Evolutionary conservation across 331 rosid genomes (phyloP), one percentile per base, ranked within the genome.

Genomic region (Cydonia oblonga): DNA sequence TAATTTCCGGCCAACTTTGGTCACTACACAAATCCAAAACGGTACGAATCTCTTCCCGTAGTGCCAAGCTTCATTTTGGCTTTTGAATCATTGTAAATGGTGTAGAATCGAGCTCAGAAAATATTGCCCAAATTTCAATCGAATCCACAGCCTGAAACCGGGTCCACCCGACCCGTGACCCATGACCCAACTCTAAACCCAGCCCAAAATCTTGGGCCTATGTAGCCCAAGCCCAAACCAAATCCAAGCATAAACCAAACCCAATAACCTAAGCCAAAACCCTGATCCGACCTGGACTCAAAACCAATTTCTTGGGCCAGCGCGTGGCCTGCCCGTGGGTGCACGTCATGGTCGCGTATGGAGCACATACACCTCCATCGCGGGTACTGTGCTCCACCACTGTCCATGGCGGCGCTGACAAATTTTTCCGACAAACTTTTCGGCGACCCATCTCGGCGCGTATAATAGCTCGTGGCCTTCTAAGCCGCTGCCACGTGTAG

Each of bases 341-440:
- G 0, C 0, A 1, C 0, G 4, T 35, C 3, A 35, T 35, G 42
- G 52, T 0, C 0, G 3, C 7, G 0, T 3, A 0, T 44, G 1
- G 0, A 44, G 3, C 19, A 44, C 7, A 44, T 19, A 0, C 3
- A 0, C 7, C 19, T 44, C 3, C 19, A 0, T 1, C 7, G 0
- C 0, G 4, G 7, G 51, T 44, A 44, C 0, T 42, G 1, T 42
- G 51, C 2, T 13, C 1, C 0, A 0, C 1, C 0, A 0, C 0
- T 1, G 0, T 40, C 49, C 49, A 42, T 0, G 1, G 2, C 13
- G 2, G 6, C 2, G 0, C 6, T 0, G 0, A 0, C 0, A 1
- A 42, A 1, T 33, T 42, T 42, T 42, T 42, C 0, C 0, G 2
- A 1, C 18, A 0, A 44, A 44, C 7, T 44, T 44, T 44, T 2